Base-by-base conservation (phyloP, 768 basidiomycete species). In the Agaricus blazei region DNA sequence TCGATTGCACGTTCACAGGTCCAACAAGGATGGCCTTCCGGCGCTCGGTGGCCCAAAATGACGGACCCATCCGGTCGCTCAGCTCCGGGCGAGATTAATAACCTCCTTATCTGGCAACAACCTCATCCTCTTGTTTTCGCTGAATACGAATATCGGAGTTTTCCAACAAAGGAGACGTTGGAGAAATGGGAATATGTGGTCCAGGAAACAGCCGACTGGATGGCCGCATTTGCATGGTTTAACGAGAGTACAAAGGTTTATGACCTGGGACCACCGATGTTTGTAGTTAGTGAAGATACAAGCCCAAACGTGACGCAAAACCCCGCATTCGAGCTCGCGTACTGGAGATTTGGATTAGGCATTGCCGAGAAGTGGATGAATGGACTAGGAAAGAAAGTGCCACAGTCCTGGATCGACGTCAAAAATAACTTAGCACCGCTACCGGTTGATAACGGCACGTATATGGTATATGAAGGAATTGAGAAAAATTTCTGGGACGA, bases 31-130 rank as follows among this genome's bases (percentile, higher is more conserved):
- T 83, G 73, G 70, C 54, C 70, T 9, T 62, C 71, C 7, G 83
- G 83, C n/a, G 83, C 82, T 19, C 75, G 83, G 27, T 83, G 81
- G 81, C 76, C 79, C 7, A 84, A 84, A 64, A 83, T 82, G 82
- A 82, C 80, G 8, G 81, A 83, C 58, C 83, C 83, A 0, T 71
- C 74, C 0, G 82, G 82, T 7, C 76, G 82, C 15, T 80, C 78
- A 11, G 70, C 81, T 0, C 83, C 83, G 0, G 82, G 82, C 1
- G 72, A 82, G 56, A 82, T 83, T 61, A 84, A 84, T 69, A 79
- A 82, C 60, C 73, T 83, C 14, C 72, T 85, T 36, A 80, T 85
- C 53, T 85, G 82, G 81, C 75, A 83, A 60, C 83, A 83, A 63
- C 75, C 77, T 0, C 82, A 84, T 63, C 81, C 82, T 1, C 69